A percentile compares a stretch with the other conserved stretches of the same genome.
These are phyloP conservation scores for Saccharomyces mikatae DNA, from an alignment of 805 yeast species.

Conservation along the genomic window DNA sequence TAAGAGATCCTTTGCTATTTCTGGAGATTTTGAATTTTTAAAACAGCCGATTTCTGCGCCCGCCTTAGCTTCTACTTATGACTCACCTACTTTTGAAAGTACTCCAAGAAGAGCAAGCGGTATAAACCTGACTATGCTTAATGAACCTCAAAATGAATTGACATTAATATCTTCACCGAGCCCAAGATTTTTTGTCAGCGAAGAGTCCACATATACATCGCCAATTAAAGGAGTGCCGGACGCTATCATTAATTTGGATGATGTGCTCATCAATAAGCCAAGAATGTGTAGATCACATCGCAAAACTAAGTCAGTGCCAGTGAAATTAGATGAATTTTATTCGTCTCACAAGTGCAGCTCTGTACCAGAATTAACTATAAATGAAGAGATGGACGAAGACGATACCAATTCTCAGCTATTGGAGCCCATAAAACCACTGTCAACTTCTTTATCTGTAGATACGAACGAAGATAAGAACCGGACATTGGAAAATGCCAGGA, in stretches of 20 bases:
- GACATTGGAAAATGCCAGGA: neutral
- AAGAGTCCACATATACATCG: constrained; percentile 15
- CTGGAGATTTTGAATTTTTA: constrained; percentile 68
- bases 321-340: constrained; percentile 29
- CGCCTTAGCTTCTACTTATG: constrained; percentile 8
- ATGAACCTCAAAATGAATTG: neutral
- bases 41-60: constrained; percentile 20
- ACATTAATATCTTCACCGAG: constrained; percentile 1
- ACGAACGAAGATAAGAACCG: neutral
- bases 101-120: neutral
- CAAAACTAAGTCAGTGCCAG: constrained; percentile 47
- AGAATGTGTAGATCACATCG: constrained; percentile 31
- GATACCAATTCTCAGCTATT: constrained; percentile 7
- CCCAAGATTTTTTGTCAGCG: constrained; percentile 18
- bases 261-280: constrained; percentile 33
- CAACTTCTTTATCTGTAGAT: neutral
- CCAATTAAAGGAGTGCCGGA: constrained; percentile 33
- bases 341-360: constrained; percentile 3
- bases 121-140: neutral
- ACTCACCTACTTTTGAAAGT: neutral
- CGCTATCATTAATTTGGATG: constrained; percentile 46
- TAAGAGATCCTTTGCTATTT: constrained; percentile 78
- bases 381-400: constrained; percentile 12
- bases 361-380: constrained; percentile 4
- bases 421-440: neutral